Conservation (phyloP, 2,329 filamentous ascomycete genomes). For the Ilyonectria robusta region DNA sequence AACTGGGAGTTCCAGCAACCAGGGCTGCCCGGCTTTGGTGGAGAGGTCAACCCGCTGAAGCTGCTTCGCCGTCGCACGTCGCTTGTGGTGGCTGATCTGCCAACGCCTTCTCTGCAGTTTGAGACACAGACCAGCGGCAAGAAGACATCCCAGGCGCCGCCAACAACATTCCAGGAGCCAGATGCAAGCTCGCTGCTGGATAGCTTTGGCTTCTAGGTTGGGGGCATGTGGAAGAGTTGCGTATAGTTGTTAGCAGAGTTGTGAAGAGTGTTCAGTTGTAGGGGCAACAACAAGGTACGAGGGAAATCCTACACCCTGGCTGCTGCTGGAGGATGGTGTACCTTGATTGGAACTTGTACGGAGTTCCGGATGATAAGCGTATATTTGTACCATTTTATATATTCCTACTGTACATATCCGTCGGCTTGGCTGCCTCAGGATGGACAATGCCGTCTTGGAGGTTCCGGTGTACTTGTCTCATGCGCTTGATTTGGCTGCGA, state of each 20-base stretch:
- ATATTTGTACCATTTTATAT: slow-evolving; percentile 20
- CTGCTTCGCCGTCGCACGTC: slow-evolving; percentile 80
- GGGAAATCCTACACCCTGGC: neutral
- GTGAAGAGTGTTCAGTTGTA: neutral
- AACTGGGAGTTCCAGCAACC: slow-evolving; percentile 86
- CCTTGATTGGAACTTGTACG: neutral
- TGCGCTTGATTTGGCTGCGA: neutral
- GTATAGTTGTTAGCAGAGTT: neutral
- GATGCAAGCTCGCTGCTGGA: slow-evolving; percentile 90
- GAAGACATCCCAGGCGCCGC: slow-evolving; percentile 68
- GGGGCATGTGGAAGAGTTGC: neutral
- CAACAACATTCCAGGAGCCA: slow-evolving; percentile 92
- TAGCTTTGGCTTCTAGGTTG: slow-evolving; percentile 85
- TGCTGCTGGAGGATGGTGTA: neutral
- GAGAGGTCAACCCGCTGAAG: slow-evolving; percentile 74
- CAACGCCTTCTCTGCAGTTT: slow-evolving; percentile 58
- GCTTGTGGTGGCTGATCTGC: slow-evolving; percentile 83
- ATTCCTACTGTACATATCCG: slow-evolving; percentile 9
- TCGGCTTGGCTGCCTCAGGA: neutral
- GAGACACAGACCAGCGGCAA: slow-evolving; percentile 57
- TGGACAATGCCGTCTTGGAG: neutral
- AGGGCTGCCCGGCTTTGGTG: slow-evolving; percentile 54
- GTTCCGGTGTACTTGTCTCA: neutral
- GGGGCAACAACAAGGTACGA: neutral
- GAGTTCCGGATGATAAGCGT: neutral